A percentile compares a stretch with the other conserved stretches of the same genome.
phyloP scores from a whole-genome alignment of 306 rosid genomes.

The Cucumis hystrix region DNA sequence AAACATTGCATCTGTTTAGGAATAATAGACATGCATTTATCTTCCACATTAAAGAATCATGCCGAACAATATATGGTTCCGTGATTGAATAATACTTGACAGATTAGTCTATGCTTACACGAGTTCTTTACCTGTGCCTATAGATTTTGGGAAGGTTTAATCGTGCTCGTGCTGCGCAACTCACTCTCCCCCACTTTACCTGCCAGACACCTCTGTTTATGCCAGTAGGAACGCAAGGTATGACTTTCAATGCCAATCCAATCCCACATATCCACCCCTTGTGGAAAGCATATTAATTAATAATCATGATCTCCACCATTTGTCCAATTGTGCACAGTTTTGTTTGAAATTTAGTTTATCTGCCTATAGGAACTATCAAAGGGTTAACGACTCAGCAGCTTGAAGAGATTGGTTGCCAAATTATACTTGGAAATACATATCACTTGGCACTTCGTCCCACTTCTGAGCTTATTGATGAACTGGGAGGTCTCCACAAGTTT shows the following conservation, averaged over 20 bases:
- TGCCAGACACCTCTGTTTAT: constrained; percentile 87
- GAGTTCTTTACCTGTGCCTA: neutral
- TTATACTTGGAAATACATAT: constrained; percentile 91
- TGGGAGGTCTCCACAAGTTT: constrained; percentile 82
- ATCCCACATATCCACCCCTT: neutral
- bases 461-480: constrained; percentile 79
- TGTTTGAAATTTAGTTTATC: constrained; percentile 8
- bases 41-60: neutral
- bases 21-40: neutral
- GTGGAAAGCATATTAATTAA: neutral
- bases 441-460: constrained; percentile 91
- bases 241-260: constrained; percentile 5
- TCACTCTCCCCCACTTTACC: constrained; percentile 68
- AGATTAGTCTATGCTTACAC: neutral
- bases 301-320: neutral
- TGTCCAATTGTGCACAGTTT: neutral
- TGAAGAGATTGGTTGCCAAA: constrained; percentile 91
- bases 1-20: neutral
- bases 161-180: constrained; percentile 81
- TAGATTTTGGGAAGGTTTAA: constrained; percentile 80
- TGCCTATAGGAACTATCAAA: constrained; percentile 64
- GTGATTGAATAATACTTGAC: neutral
- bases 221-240: constrained; percentile 99
- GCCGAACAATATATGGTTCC: neutral
- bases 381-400: constrained; percentile 75